These are phyloP conservation scores for Paratinospora sagittata DNA, from an alignment of 164 flowering plant species.

Conservation along the genomic window DNA sequence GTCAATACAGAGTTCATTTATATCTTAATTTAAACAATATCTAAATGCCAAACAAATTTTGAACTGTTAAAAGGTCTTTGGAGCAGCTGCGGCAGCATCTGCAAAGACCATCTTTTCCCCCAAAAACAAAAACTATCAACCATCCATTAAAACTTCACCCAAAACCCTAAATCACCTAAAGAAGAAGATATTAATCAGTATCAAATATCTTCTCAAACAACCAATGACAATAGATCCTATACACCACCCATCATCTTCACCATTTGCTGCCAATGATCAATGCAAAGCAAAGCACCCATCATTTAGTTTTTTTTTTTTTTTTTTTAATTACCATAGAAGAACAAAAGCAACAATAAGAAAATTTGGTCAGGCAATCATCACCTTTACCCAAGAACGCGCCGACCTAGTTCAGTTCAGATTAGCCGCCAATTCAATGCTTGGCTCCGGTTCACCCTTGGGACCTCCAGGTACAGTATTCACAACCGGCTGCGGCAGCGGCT, in stretches of 20 bases:
- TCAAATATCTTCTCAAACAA: not conserved
- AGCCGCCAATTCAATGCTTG: constrained; percentile 3
- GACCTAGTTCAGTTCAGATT: constrained; percentile 9
- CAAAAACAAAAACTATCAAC: not conserved
- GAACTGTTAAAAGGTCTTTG: not conserved
- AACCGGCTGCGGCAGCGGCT: constrained; percentile 7
- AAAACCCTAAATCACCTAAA: not conserved
- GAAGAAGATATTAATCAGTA: not conserved
- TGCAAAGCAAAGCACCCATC: not conserved
- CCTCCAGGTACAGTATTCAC: constrained; percentile 7
- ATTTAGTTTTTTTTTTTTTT: not conserved
- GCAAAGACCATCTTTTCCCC: not conserved
- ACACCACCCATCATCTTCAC: not conserved
- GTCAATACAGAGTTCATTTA: not conserved
- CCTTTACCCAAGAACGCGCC: not conserved
- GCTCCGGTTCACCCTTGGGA: constrained; percentile 15
- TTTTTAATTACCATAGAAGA: not conserved
- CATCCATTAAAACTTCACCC: too few species aligned
- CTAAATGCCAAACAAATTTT: not conserved
- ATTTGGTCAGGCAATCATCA: not conserved
- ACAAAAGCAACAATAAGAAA: not conserved
- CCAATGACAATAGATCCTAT: not conserved
- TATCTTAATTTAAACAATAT: not conserved
- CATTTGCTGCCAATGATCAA: not conserved
- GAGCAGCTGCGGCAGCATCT: not conserved